phyloP scores from a whole-genome alignment of 306 rosid genomes.

The Ziziphus jujuba region DNA sequence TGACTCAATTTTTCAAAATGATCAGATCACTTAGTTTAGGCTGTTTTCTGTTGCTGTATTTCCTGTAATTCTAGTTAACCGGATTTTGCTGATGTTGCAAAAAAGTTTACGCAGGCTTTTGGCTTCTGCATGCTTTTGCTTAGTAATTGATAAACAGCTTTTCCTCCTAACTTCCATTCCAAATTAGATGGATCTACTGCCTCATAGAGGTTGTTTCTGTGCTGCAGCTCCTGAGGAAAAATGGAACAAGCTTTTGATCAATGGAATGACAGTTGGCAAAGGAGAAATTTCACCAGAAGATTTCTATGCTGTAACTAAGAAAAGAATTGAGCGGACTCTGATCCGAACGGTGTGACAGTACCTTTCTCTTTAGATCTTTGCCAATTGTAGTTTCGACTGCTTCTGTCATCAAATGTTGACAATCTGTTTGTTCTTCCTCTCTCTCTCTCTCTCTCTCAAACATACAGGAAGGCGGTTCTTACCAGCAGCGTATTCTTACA shows the following conservation, averaged over 20 bases:
- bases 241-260: slow-evolving; percentile 74
- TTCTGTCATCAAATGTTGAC: slow-evolving; percentile 17
- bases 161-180: background rate
- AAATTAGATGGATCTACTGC: background rate
- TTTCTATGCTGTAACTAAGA: slow-evolving; percentile 62
- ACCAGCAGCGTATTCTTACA: slow-evolving; percentile 74
- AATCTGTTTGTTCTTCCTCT: no score
- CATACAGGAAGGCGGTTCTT: slow-evolving; percentile 86
- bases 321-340: slow-evolving; percentile 81
- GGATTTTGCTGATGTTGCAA: background rate
- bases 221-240: slow-evolving; percentile 81
- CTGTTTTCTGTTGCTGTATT: background rate
- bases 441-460: slow-evolving; percentile 16
- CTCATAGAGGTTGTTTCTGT: background rate
- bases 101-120: background rate
- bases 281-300: slow-evolving; percentile 74
- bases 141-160: background rate
- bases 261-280: slow-evolving; percentile 71
- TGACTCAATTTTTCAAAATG: background rate
- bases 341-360: slow-evolving; percentile 76
- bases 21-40: background rate
- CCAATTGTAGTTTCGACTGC: slow-evolving; percentile 2
- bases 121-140: background rate
- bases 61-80: background rate
- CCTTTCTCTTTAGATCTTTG: background rate